These are phyloP conservation scores for Ascochyta rabiei DNA, from an alignment of 2,329 filamentous ascomycete genomes.

Conservation along the genomic window DNA sequence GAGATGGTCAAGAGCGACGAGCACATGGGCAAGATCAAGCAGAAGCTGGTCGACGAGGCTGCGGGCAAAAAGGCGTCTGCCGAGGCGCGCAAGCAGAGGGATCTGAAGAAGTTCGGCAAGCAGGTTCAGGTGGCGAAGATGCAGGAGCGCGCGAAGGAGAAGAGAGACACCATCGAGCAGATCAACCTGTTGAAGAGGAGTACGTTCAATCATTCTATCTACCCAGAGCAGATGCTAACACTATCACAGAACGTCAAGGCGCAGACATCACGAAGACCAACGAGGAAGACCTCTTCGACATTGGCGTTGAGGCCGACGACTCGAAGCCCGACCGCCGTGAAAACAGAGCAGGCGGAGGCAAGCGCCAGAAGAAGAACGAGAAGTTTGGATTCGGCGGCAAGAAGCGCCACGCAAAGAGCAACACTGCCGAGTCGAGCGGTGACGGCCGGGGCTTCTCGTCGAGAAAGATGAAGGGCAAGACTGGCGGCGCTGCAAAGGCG, in stretches of 20 bases:
- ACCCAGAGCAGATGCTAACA: slow-evolving; percentile 25
- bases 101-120: slow-evolving; percentile 99
- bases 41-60: slow-evolving; percentile 89
- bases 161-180: slow-evolving; percentile 92
- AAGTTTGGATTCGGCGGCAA: slow-evolving; percentile 97
- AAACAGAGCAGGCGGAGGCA: slow-evolving; percentile 59
- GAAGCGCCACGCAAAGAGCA: slow-evolving; percentile 90
- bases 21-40: slow-evolving; percentile 96
- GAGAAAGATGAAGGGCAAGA: slow-evolving; percentile 79
- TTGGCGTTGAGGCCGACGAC: slow-evolving; percentile 67
- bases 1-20: slow-evolving; percentile 99
- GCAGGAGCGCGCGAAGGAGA: slow-evolving; percentile 91
- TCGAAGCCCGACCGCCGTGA: slow-evolving; percentile 52
- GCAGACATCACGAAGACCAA: slow-evolving; percentile 68
- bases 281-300: slow-evolving; percentile 89
- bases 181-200: slow-evolving; percentile 95
- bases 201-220: slow-evolving; percentile 57
- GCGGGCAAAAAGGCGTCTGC: slow-evolving; percentile 89
- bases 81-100: slow-evolving; percentile 88
- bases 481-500: slow-evolving; percentile 33
- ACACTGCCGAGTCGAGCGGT: slow-evolving; percentile 80
- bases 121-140: slow-evolving; percentile 95
- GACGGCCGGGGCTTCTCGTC: slow-evolving; percentile 81
- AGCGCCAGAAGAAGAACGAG: slow-evolving; percentile 91
- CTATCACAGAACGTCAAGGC: slow-evolving; percentile 76